Percentiles rank a stretch among this genome's conserved stretches.
Conservation (phyloP, 129 eudicot species). For the Centrapalus pauciflorus region DNA sequence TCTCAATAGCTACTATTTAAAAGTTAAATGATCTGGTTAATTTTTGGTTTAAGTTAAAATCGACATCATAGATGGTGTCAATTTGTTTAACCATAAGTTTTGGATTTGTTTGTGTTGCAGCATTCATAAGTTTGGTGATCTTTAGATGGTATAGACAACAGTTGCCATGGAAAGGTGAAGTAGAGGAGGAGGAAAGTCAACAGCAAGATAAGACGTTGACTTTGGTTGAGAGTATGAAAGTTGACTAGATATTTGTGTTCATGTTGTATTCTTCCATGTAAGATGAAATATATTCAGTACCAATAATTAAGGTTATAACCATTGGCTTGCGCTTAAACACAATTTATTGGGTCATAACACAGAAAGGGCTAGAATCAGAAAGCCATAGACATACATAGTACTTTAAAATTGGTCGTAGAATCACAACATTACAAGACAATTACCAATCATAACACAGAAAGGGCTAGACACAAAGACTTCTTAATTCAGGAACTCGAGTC, state of each 20-base stretch:
- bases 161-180: constrained; percentile 30
- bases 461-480: too few species aligned
- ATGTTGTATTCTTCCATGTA: constrained; percentile 20
- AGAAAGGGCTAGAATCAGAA: too few species aligned
- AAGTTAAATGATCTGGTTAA: not conserved
- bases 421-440: not conserved
- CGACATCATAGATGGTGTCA: not conserved
- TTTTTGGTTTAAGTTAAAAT: not conserved
- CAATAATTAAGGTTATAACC: too few species aligned
- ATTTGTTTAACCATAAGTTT: not conserved
- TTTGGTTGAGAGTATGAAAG: constrained; percentile 31
- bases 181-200: constrained; percentile 29
- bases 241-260: constrained; percentile 5
- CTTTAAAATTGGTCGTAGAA: too few species aligned
- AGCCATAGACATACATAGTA: too few species aligned
- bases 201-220: constrained; percentile 43
- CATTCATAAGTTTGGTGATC: constrained; percentile 51
- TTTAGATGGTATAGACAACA: constrained; percentile 46
- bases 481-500: too few species aligned
- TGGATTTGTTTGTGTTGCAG: constrained; percentile 3
- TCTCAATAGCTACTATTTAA: not conserved
- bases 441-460: too few species aligned
- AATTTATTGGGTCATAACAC: too few species aligned
- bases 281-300: constrained; percentile 12
- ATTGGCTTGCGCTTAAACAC: too few species aligned